phyloP scores from a whole-genome alignment of 768 basidiomycete genomes.

The Postia placenta region DNA sequence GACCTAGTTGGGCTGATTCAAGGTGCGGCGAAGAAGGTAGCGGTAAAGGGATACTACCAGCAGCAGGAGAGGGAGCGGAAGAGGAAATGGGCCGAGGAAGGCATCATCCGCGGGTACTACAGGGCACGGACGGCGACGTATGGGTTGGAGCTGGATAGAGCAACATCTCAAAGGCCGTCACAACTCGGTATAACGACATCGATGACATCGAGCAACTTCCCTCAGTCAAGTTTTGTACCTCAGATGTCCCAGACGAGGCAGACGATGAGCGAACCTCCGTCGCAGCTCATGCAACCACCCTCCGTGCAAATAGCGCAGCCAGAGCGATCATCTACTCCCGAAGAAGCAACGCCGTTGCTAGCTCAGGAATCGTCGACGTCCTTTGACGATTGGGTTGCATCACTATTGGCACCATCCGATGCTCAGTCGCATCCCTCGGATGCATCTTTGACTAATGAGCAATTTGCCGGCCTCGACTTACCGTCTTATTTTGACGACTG shows the following conservation, averaged over 20 bases:
- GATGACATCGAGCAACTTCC: not conserved
- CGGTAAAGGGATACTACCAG: slow-evolving; percentile 40
- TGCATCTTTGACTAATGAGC: no score
- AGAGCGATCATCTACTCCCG: not conserved
- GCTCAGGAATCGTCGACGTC: slow-evolving; percentile 19
- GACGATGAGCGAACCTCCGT: not conserved
- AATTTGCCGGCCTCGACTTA: no score
- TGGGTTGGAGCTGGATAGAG: slow-evolving; percentile 17
- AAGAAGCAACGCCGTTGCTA: not conserved
- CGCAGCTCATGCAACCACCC: no score
- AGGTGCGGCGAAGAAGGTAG: slow-evolving; percentile 54
- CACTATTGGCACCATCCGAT: slow-evolving; percentile 22
- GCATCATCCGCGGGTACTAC: slow-evolving; percentile 24
- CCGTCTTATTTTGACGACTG: slow-evolving; percentile 20
- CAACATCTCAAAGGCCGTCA: not conserved
- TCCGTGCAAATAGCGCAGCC: slow-evolving; percentile 5
- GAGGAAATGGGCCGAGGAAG: slow-evolving; percentile 3
- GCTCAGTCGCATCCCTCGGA: not conserved
- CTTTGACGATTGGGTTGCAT: slow-evolving; percentile 35
- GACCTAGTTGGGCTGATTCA: slow-evolving; percentile 60
- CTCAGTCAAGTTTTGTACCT: no score
- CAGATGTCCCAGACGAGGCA: not conserved
- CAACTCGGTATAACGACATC: not conserved
- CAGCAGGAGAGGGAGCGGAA: slow-evolving; percentile 8
- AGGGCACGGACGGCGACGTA: slow-evolving; percentile 28